Evolutionary conservation across 768 basidiomycete species (phyloP).

Genomic region (Dacryopinax primogenitus): DNA sequence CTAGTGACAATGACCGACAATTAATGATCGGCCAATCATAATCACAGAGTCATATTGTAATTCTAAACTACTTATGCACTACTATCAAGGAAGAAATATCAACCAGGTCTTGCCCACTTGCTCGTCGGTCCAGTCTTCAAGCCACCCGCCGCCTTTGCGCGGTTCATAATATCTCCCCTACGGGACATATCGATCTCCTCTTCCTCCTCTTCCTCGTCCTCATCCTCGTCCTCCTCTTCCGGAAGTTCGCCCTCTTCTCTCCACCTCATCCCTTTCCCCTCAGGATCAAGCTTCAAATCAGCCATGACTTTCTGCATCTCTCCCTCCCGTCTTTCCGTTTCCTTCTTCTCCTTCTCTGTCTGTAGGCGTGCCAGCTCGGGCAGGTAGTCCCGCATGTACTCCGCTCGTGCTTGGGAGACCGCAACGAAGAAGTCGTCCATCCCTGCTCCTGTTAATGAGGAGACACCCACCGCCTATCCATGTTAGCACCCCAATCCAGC

Average conservation of each 20-base stretch:
- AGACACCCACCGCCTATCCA: constrained; percentile 80
- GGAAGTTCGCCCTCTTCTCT: constrained; percentile 40
- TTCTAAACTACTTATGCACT: background rate
- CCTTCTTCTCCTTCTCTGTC: constrained; percentile 42
- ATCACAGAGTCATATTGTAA: background rate
- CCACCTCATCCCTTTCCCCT: constrained; percentile 26
- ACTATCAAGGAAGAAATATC: too few relatives aligned
- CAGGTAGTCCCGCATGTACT: constrained; percentile 85
- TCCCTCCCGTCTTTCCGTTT: constrained; percentile 51
- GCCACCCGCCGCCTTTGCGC: background rate
- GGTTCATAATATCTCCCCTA: constrained; percentile 4
- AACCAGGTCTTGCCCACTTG: constrained; percentile 1
- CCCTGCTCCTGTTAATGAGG: constrained; percentile 90
- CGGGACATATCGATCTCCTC: constrained; percentile 14
- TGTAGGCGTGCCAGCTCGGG: constrained; percentile 68
- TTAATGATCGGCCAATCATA: too few relatives aligned
- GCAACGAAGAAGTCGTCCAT: constrained; percentile 84
- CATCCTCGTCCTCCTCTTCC: constrained; percentile 32
- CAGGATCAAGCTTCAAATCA: constrained; percentile 63
- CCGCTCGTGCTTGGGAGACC: constrained; percentile 72
- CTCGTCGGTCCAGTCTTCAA: background rate
- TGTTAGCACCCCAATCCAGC: background rate
- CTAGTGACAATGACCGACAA: too few relatives aligned
- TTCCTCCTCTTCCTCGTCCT: constrained; percentile 27
- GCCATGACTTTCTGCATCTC: constrained; percentile 66